A percentile compares a stretch with the other conserved stretches of the same genome.
Conservation (phyloP, 768 basidiomycete species). For the Leccinum ochraceum region DNA sequence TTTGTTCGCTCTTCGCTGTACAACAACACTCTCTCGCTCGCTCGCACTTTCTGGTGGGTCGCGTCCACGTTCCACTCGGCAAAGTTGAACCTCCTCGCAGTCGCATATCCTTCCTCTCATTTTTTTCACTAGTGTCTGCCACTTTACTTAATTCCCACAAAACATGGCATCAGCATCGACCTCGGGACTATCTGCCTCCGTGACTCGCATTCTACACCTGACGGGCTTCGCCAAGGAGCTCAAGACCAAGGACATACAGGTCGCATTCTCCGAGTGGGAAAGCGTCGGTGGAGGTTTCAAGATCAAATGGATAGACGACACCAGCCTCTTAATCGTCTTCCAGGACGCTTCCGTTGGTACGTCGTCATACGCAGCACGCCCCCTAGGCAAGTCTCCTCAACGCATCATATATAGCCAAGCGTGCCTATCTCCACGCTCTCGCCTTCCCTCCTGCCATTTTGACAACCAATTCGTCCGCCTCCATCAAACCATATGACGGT, state of each 20-base stretch:
- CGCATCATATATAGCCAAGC: slow-evolving; percentile 21
- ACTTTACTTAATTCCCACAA: slow-evolving; percentile 9
- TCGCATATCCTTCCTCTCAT: slow-evolving; percentile 13
- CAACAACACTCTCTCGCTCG: slow-evolving; percentile 24
- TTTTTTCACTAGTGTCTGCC: slow-evolving; percentile 7
- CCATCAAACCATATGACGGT: slow-evolving; percentile 91
- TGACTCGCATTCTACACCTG: slow-evolving; percentile 91
- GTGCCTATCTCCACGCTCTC: slow-evolving; percentile 79
- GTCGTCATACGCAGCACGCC: slow-evolving; percentile 36
- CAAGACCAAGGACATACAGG: slow-evolving; percentile 96
- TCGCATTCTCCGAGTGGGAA: slow-evolving; percentile 90
- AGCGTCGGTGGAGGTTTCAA: slow-evolving; percentile 87
- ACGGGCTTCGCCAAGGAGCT: slow-evolving; percentile 94
- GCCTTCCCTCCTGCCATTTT: slow-evolving; percentile 78
- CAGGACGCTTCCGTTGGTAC: slow-evolving; percentile 85
- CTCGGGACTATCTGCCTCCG: slow-evolving; percentile 86
- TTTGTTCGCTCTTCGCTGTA: slow-evolving; percentile 18
- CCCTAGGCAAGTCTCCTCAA: slow-evolving; percentile 4
- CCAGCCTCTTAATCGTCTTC: slow-evolving; percentile 93
- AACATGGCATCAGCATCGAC: slow-evolving; percentile 66
- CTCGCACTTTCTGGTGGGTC: slow-evolving; percentile 11
- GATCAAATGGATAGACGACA: slow-evolving; percentile 99
- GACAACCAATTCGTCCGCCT: slow-evolving; percentile 51
- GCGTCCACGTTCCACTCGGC: slow-evolving; percentile 33
- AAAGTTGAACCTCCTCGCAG: slow-evolving; percentile 17